Base-by-base conservation (phyloP, 768 basidiomycete species). In the Naganishia vaughanmartiniae region DNA sequence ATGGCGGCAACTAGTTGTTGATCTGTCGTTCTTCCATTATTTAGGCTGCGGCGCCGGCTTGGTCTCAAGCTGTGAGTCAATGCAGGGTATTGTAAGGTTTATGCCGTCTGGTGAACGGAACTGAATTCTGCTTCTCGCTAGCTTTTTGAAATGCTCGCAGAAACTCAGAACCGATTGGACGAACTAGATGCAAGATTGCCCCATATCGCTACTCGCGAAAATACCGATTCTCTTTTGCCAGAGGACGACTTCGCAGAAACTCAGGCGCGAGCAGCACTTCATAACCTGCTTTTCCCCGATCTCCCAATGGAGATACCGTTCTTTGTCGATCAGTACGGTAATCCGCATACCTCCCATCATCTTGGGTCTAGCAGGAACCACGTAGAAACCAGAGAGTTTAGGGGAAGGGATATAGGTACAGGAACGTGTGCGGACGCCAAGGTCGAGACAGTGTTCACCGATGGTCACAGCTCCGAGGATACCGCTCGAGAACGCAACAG, bases 81-180 rank as follows among this genome's bases (percentile, higher is more conserved):
- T 2, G 34, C 9, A 26, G 3, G n/a, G 24, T 1, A 51, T 51
- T 24, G 10, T 14, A 2, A n/a, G n/a, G n/a, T n/a, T 31, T 9
- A 42, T 42, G n/a, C 58, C 11, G 24, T 60, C 30, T 28, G 60
- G 2, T 7, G 21, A 19, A 19, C 14, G 24, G 36, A n/a, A 19
- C 17, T 12, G 28, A 45, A 17, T 46, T 39, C 19, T 11, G 14
- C 58, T 34, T 51, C 14, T 31, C 26, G 10, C 45, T n/a, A 72
- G 71, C 67, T 72, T 28, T 72, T 72, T 30, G 67, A 72, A 10
- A 72, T 72, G 71, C 67, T 72, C 1, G 66, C 67, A 26, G 45
- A 68, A 34, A 69, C 71, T 0, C 68, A 69, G 24, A 60, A 48
- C 17, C 58, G 71, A 19, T 67, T 72, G 12, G 45, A 72, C 30